These are phyloP conservation scores for Globisporangium apiculatum DNA, from an alignment of 352 stramenopile species.

Conservation along the genomic window DNA sequence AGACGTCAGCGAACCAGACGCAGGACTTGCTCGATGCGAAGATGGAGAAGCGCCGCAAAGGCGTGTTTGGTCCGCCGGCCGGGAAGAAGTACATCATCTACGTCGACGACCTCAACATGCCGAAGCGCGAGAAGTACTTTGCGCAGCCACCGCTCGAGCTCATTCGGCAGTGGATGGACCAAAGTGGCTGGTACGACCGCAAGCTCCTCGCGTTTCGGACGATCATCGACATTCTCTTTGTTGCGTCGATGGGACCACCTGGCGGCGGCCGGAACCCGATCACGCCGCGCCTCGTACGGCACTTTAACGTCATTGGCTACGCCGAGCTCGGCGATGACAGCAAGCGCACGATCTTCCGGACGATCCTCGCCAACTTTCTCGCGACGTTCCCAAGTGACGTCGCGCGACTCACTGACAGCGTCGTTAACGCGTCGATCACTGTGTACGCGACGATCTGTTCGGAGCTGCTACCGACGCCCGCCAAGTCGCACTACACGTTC, in stretches of 20 bases:
- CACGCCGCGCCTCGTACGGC: constrained; percentile 84
- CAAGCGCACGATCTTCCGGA: constrained; percentile 90
- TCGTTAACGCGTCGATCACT: constrained; percentile 84
- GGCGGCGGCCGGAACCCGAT: constrained; percentile 90
- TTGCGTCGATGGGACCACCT: constrained; percentile 89
- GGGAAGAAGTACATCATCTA: constrained; percentile 94
- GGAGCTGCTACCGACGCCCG: constrained; percentile 89
- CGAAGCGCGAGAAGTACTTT: constrained; percentile 91
- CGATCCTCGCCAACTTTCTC: constrained; percentile 89
- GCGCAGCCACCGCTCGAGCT: constrained; percentile 94
- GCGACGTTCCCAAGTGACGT: constrained; percentile 41
- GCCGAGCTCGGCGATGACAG: constrained; percentile 85
- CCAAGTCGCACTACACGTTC: constrained; percentile 95
- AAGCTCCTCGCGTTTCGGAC: constrained; percentile 89
- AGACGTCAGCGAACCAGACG: constrained; percentile 91
- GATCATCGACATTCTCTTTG: constrained; percentile 86
- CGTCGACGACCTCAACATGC: constrained; percentile 95
- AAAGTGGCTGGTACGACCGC: constrained; percentile 92
- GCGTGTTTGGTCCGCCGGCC: constrained; percentile 87
- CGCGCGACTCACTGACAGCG: constrained; percentile 38
- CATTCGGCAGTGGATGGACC: constrained; percentile 92
- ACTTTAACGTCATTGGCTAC: constrained; percentile 93
- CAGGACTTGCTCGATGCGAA: constrained; percentile 90
- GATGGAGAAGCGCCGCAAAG: constrained; percentile 91
- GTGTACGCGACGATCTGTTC: constrained; percentile 89